Conservation (phyloP, 2,329 filamentous ascomycete genomes). For the Phaeoacremonium minimum region DNA sequence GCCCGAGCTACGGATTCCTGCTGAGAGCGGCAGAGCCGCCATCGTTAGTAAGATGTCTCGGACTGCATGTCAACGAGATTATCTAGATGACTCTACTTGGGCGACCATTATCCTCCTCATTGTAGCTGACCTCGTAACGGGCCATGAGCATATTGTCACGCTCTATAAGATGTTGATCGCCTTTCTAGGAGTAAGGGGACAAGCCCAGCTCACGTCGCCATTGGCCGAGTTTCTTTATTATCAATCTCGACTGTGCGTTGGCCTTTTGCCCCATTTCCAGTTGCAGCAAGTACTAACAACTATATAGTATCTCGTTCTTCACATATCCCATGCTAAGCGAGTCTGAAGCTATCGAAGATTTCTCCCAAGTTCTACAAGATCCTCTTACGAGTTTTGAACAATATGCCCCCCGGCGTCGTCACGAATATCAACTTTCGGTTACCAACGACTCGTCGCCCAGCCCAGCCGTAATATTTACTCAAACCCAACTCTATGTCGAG, state of each 20-base stretch:
- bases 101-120: conserved; percentile 8
- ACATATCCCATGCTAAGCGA: conserved; percentile 6
- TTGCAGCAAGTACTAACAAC: not conserved
- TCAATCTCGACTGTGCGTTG: conserved; percentile 6
- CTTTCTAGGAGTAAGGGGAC: conserved; percentile 1
- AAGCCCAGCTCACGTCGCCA: not conserved
- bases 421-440: conserved; percentile 1
- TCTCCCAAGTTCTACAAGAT: conserved; percentile 3
- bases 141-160: conserved; percentile 7
- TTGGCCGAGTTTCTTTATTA: conserved; percentile 5
- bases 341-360: conserved; percentile 4
- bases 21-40: conserved; percentile 6
- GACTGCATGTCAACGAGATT: not conserved
- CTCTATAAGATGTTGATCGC: conserved; percentile 9
- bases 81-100: conserved; percentile 7
- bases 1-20: conserved; percentile 9
- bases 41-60: conserved; percentile 5
- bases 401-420: conserved; percentile 1
- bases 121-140: conserved; percentile 6
- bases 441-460: not conserved
- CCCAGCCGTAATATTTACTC: not conserved
- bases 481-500: conserved; percentile 6
- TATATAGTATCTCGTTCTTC: conserved; percentile 4
- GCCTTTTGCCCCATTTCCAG: not conserved
- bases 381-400: conserved; percentile 3